Base-by-base conservation (phyloP, 176 grass and related monocot species). In the Tillandsia leiboldiana region DNA sequence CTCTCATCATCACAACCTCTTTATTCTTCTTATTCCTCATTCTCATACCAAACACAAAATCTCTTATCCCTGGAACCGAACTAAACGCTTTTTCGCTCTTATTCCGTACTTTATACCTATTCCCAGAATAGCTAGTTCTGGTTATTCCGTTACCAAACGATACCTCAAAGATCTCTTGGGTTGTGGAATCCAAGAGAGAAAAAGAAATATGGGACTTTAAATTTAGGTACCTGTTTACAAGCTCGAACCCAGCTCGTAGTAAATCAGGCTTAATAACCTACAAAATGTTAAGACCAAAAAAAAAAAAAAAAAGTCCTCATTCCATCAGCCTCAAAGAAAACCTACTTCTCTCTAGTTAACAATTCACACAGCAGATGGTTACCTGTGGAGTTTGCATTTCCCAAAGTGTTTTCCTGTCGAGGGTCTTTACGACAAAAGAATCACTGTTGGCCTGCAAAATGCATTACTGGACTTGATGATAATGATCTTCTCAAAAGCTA, bases 371-470 rank as follows among this genome's bases (percentile, higher is more conserved):
- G n/a, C 7, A 5, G 54, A 59, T 17, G 33, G 23, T 65, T 85
- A 94, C 95, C 95, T 99, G 95, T 28, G 95, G 95, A 67, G 95
- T 99, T 80, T 99, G 94, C 94, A 99, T 99, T 82, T 99, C 94
- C 94, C 90, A 99, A 22, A 99, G 94, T 28, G 89, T 93, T 84
- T 93, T 93, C 62, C 94, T 87, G 69, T 99, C 90, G 51, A 99
- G 82, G 23, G 94, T 93, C 82, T 93, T 99, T 29, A 99, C 78
- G 1, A 99, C 94, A 71, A 99, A 93, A 65, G 81, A 87, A 65
- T 88, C 66, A 2, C 10, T 90, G 75, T 86, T 48, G 49, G 82
- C 94, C 94, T 99, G 77, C 51, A 97, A 64, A 12, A 54, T 10
- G 49, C 22, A 70, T 2, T 12, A 66, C 27, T 33, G 11, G 64